These are phyloP conservation scores for Agrocybe praecox DNA, from an alignment of 768 basidiomycete genomes.

Conservation along the genomic window DNA sequence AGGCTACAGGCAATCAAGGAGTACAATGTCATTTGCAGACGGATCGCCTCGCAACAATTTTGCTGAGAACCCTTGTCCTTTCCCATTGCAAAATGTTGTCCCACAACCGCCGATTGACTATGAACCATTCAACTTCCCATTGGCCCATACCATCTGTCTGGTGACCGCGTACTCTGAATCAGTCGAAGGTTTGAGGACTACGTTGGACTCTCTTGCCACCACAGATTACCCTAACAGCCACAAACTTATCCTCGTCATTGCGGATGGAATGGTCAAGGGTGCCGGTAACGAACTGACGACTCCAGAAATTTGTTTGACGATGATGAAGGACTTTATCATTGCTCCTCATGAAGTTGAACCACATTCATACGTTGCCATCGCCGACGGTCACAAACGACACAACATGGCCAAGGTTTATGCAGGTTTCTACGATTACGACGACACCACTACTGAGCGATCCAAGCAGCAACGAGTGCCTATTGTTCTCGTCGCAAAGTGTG, in stretches of 20 bases:
- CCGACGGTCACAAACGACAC: constrained; percentile 99
- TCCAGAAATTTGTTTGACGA: constrained; percentile 89
- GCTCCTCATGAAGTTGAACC: constrained; percentile 83
- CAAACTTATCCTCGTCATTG: constrained; percentile 93
- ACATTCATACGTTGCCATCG: constrained; percentile 97
- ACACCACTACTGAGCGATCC: constrained; percentile 82
- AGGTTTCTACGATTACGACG: constrained; percentile 95
- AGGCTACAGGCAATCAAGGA: constrained; percentile 72
- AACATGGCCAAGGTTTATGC: constrained; percentile 99
- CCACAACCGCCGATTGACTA: constrained; percentile 91
- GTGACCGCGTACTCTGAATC: constrained; percentile 99
- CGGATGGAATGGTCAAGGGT: constrained; percentile 98
- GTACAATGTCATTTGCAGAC: constrained; percentile 76
- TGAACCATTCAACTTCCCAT: constrained; percentile 95
- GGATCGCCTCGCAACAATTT: constrained; percentile 48
- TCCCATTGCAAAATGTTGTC: constrained; percentile 88
- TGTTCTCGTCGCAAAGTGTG: constrained; percentile 93
- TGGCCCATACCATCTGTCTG: constrained; percentile 91
- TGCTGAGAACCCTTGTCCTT: constrained; percentile 80
- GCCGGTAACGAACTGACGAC: constrained; percentile 88
- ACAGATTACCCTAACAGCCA: constrained; percentile 99
- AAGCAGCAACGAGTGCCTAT: constrained; percentile 98
- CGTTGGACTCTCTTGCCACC: constrained; percentile 96
- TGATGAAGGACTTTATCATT: constrained; percentile 97
- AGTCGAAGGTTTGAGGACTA: constrained; percentile 93